Evolutionary conservation across 192 early-diverging fungal species (phyloP).

Genomic region (Backusella tuberculispora): DNA sequence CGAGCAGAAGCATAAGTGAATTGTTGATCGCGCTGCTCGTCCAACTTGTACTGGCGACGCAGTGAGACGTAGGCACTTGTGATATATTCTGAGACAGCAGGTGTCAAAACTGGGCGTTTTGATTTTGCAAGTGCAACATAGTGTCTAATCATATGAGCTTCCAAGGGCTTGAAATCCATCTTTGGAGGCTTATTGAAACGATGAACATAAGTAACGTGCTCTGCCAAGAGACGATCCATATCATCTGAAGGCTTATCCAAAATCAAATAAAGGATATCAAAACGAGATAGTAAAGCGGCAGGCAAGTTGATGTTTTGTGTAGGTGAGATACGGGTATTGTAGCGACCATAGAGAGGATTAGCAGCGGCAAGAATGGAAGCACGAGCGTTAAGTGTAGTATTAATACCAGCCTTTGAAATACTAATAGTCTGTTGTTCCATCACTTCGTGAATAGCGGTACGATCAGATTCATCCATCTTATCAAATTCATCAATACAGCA

Average conservation of each 20-base stretch:
- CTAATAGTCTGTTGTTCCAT: constrained; percentile 99
- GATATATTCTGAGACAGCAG: constrained; percentile 81
- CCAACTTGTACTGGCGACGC: constrained; percentile 66
- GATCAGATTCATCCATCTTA: constrained; percentile 97
- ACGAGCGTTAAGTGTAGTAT: constrained; percentile 94
- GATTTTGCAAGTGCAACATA: constrained; percentile 85
- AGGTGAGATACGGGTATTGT: constrained; percentile 87
- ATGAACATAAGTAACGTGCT: constrained; percentile 96
- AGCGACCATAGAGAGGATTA: constrained; percentile 95
- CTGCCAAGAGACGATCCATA: constrained; percentile 84
- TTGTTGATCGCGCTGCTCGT: constrained; percentile 56
- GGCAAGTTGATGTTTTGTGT: constrained; percentile 98
- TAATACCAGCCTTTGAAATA: constrained; percentile 98
- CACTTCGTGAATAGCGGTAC: constrained; percentile 98
- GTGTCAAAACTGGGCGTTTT: constrained; percentile 74
- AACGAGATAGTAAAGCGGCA: constrained; percentile 91
- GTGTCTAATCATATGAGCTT: constrained; percentile 81
- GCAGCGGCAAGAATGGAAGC: constrained; percentile 95
- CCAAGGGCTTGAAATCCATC: constrained; percentile 64
- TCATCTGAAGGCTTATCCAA: constrained; percentile 87
- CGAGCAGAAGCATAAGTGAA: constrained; percentile 84
- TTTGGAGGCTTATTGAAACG: constrained; percentile 79
- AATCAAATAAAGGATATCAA: constrained; percentile 93
- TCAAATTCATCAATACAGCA: constrained; percentile 99
- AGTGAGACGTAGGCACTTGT: constrained; percentile 88